Base-by-base conservation (phyloP, 495 filamentous ascomycete genomes). In the Penicillium flavigenum region DNA sequence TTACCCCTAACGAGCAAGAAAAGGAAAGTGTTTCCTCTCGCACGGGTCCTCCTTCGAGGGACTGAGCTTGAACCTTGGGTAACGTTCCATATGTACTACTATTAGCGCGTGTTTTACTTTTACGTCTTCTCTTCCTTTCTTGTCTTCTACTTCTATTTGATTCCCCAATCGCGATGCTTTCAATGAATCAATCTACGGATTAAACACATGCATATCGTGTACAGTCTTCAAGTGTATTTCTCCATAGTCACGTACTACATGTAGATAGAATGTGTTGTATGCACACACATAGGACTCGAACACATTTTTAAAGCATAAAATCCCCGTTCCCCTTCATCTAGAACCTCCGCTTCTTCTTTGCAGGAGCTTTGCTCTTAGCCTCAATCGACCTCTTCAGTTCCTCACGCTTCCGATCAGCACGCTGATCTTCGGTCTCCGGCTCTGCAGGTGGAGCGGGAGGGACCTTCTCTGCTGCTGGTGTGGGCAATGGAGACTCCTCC, bases 331-430 rank as follows among this genome's bases (percentile, higher is more conserved):
- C 10, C 32, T 12, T 34, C 38, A 2, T 17, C 34, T 63, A 85
- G 60, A 84, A 91, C 52, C 80, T 87, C 50, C 87, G 77, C 66
- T 88, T 91, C 73, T 88, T 90, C 67, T 80, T 82, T 12, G 79
- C 78, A 8, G 77, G 81, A n/a, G 79, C 82, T 20, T 84, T 82
- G n/a, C 77, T 80, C 61, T 85, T 86, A 60, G 68, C 79, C 57
- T 86, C 83, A n/a, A 90, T 70, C 48, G 88, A 81, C 48, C 78
- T 77, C 61, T 87, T 84, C 52, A 90, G 63, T 60, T 86, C 81
- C 46, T 79, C 79, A 22, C 88, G 77, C 60, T 83, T 89, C 52
- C 81, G 79, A 54, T 86, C 76, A 5, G 86, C 83, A 51, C 77
- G 81, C 62, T 89, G 82, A 49, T 80, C 67, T 45, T 78, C 76